Evolutionary conservation across 2,329 filamentous ascomycete genomes (phyloP), one percentile per base, ranked within the genome.

Genomic region (Tympanopsis confertula): DNA sequence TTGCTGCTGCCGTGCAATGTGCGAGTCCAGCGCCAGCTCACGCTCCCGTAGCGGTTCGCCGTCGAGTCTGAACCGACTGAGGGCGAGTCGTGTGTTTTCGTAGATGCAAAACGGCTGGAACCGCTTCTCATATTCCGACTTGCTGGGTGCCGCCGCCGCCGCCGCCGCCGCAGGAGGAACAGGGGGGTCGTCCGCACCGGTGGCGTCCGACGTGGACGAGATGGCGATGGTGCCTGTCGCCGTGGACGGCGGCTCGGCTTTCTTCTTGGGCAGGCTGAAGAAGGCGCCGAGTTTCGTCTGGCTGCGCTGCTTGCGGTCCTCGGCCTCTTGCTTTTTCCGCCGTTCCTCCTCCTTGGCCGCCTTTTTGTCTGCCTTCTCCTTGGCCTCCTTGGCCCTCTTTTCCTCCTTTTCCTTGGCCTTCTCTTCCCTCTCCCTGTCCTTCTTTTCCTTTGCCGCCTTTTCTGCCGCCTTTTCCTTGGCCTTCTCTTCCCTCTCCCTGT

Each of bases 71-170:
- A 74, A 74, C 2, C 63, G 65, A 36, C 66, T 61, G 0, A 69
- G 66, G 1, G 87, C 86, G 38, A 95, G 47, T n/a, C 61, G 72
- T 2, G 86, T 82, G 49, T 86, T 71, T 3, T 78, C 68, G 41
- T 86, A 82, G 35, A 91, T 52, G 44, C 82, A 88, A 55, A 95
- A 96, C 0, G 84, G 78, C 20, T 86, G 71, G 50, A 96, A 96
- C 24, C 69, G 64, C 46, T 75, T 78, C 14, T 82, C 63, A 46
- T 86, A 88, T 33, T 74, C 68, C 0, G 71, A 68, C 18, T 58
- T 48, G 3, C 50, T 37, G 4, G 50, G 46, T 38, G 51, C 44
- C 5, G 45, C 20, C 18, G 53, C 48, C 28, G 48, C 45, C 14
- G 46, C 39, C 3, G 40, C 14, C 7, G 44, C 39, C 7, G 41